Conservation (phyloP, 2,329 filamentous ascomycete genomes). For the Curvularia sp. region DNA sequence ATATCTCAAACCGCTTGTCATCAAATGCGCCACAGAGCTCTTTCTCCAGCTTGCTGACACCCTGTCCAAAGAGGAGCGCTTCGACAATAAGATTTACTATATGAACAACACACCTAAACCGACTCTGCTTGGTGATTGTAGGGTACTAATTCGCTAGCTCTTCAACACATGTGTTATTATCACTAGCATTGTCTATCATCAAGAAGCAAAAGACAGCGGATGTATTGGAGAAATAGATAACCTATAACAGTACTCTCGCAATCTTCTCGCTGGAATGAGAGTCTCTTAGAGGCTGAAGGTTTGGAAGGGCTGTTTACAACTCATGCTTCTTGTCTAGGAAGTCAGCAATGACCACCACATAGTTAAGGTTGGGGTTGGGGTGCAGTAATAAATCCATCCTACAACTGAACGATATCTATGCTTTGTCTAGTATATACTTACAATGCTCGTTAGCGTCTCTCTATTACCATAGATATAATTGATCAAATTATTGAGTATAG, state of each 20-base stretch:
- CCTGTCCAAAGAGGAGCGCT: slow-evolving; percentile 1
- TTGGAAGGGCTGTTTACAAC: too few species aligned
- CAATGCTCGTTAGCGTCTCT: too few species aligned
- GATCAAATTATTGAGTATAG: too few species aligned
- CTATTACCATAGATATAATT: too few species aligned
- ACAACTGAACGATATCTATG: too few species aligned
- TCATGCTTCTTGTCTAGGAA: too few species aligned
- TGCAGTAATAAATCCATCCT: too few species aligned
- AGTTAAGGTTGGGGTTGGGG: too few species aligned
- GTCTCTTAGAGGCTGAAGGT: too few species aligned
- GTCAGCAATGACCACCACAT: neutral
- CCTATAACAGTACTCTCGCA: neutral
- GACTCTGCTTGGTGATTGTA: neutral
- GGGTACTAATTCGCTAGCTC: neutral
- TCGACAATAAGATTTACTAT: neutral
- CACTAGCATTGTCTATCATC: slow-evolving; percentile 5
- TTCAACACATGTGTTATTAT: slow-evolving; percentile 1
- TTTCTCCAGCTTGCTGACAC: slow-evolving; percentile 5
- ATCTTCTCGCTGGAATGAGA: slow-evolving; percentile 7
- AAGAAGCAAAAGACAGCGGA: slow-evolving; percentile 5
- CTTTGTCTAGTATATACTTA: too few species aligned
- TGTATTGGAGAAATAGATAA: slow-evolving; percentile 1
- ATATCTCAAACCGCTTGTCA: slow-evolving; percentile 5
- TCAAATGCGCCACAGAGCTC: slow-evolving; percentile 4
- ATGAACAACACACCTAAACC: slow-evolving; percentile 6